phyloP scores from a whole-genome alignment of 2,329 filamentous ascomycete species.

The Cadophora luteo-olivacea region DNA sequence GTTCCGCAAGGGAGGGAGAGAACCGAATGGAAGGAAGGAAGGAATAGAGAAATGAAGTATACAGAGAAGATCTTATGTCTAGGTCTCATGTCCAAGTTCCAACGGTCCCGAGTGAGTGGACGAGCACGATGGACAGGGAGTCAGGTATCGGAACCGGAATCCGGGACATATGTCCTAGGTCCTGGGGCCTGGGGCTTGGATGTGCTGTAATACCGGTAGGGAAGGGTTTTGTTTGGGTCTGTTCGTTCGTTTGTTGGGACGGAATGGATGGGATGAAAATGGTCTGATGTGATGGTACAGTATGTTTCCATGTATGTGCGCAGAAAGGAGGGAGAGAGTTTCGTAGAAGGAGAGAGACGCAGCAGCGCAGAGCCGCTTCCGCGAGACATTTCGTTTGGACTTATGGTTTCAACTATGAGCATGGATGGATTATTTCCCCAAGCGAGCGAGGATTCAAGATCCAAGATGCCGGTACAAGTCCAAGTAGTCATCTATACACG shows the following conservation, averaged over 20 bases:
- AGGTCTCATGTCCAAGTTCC: background rate
- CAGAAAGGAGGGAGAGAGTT: background rate
- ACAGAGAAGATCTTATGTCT: background rate
- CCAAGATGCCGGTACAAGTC: background rate
- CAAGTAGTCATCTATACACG: background rate
- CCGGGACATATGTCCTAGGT: background rate
- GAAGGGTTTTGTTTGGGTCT: background rate
- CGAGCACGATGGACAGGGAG: background rate
- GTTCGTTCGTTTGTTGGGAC: background rate
- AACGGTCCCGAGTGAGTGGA: background rate
- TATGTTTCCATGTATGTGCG: background rate
- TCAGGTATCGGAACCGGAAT: background rate
- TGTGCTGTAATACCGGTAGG: background rate
- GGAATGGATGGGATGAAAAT: background rate
- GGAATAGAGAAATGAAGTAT: background rate
- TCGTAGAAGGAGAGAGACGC: background rate
- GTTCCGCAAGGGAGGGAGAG: background rate
- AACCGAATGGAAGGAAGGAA: too few species aligned
- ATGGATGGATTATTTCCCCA: background rate
- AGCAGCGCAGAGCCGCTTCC: slow-evolving; percentile 1
- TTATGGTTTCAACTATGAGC: background rate
- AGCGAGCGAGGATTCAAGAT: background rate
- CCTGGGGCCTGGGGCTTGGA: background rate
- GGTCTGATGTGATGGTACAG: background rate
- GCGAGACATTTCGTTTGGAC: slow-evolving; percentile 6